These are phyloP conservation scores for Arabidopsis hybrid DNA, from an alignment of 441 rosid species.

Conservation along the genomic window DNA sequence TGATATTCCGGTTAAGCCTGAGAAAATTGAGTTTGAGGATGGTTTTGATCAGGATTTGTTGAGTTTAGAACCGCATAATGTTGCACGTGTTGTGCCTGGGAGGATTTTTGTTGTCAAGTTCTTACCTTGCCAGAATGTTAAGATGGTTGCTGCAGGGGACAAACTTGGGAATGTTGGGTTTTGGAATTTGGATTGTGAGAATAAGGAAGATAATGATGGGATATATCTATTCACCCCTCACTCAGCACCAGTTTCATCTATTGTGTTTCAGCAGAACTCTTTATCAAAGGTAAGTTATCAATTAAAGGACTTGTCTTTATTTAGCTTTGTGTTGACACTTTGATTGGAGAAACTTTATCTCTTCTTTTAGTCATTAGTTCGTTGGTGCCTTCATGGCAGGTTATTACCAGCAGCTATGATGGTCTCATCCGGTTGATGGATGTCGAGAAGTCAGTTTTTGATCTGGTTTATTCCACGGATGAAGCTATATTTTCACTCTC, in stretches of 20 bases:
- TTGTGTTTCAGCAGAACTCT: slow-evolving; percentile 61
- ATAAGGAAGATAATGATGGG: slow-evolving; percentile 56
- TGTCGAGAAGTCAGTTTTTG: slow-evolving; percentile 72
- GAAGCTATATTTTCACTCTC: slow-evolving; percentile 68
- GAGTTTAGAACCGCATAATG: slow-evolving; percentile 61
- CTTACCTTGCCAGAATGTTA: slow-evolving; percentile 60
- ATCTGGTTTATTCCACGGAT: slow-evolving; percentile 60
- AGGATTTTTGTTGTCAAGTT: slow-evolving; percentile 64
- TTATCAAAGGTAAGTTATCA: slow-evolving; percentile 61
- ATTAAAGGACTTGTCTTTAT: background rate
- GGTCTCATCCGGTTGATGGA: slow-evolving; percentile 77
- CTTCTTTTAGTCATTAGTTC: background rate
- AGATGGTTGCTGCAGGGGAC: slow-evolving; percentile 74
- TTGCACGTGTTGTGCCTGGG: slow-evolving; percentile 71
- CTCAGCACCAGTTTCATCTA: slow-evolving; percentile 64
- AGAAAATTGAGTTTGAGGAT: slow-evolving; percentile 49
- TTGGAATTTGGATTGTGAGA: slow-evolving; percentile 68
- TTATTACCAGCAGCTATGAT: slow-evolving; percentile 70
- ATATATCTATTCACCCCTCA: slow-evolving; percentile 66
- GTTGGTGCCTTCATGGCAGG: slow-evolving; percentile 51
- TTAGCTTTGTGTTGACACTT: background rate
- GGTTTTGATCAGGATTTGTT: slow-evolving; percentile 55
- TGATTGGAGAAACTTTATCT: background rate
- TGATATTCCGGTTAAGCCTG: slow-evolving; percentile 36
- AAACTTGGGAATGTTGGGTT: slow-evolving; percentile 71